A percentile compares a stretch with the other conserved stretches of the same genome.
phyloP scores from a whole-genome alignment of 2,329 filamentous ascomycete species.

The Beauveria varroae region DNA sequence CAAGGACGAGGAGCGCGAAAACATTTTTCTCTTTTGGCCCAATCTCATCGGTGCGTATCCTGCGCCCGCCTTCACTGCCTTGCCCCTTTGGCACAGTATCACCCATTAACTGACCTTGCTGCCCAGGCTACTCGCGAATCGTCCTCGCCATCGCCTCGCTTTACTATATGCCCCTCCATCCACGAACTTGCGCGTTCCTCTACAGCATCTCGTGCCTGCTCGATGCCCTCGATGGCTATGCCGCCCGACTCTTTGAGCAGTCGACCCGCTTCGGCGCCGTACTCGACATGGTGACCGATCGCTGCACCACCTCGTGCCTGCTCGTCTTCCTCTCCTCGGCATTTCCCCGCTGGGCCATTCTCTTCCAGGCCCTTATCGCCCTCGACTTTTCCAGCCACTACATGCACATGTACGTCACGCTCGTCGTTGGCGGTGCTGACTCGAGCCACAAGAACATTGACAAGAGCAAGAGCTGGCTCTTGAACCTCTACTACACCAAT shows the following conservation, averaged over 20 bases:
- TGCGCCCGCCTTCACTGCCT: background rate
- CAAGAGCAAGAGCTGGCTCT: conserved; percentile 74
- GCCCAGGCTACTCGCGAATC: conserved; percentile 62
- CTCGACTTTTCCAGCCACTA: conserved; percentile 95
- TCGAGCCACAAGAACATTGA: conserved; percentile 92
- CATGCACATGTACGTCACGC: conserved; percentile 96
- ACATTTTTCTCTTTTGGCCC: conserved; percentile 75
- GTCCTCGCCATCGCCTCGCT: conserved; percentile 81
- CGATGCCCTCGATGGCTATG: conserved; percentile 89
- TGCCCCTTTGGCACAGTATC: no score
- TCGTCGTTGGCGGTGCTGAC: conserved; percentile 75
- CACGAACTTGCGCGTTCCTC: conserved; percentile 84
- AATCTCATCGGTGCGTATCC: conserved; percentile 65
- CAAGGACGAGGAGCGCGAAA: conserved; percentile 45
- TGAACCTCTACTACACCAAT: conserved; percentile 96
- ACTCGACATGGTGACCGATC: conserved; percentile 97
- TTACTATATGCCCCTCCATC: conserved; percentile 98
- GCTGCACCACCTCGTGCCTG: conserved; percentile 91
- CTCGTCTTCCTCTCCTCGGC: conserved; percentile 92
- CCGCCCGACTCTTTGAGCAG: conserved; percentile 74
- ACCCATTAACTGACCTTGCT: background rate
- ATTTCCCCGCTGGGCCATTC: conserved; percentile 85
- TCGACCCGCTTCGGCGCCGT: conserved; percentile 94
- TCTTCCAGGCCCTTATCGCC: conserved; percentile 90
- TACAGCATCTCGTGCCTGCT: conserved; percentile 94